phyloP scores from a whole-genome alignment of 177 flowering plant species.

The Vitis hybrid region DNA sequence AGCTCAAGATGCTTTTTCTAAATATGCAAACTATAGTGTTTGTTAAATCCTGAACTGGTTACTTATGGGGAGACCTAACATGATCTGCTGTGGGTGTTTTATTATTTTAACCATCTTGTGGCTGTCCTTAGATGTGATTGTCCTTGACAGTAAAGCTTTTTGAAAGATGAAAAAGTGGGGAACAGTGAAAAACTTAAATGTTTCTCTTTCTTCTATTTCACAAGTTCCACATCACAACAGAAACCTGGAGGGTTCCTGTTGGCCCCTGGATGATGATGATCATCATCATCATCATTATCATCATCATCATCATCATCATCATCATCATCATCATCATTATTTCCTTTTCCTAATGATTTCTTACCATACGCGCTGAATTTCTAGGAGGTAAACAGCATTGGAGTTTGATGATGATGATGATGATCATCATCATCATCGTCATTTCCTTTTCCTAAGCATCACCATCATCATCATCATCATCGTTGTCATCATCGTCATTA shows the following conservation, averaged over 20 bases:
- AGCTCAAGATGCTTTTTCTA: not conserved
- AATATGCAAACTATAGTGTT: not conserved
- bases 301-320: not conserved
- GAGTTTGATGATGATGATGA: constrained; percentile 50
- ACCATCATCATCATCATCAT: too few species aligned
- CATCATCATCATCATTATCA: rapidly evolving
- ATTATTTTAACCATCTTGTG: too few species aligned
- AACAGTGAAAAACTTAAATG: too few species aligned
- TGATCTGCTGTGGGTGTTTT: too few species aligned
- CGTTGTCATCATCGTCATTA: not conserved
- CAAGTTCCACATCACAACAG: too few species aligned
- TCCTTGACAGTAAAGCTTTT: too few species aligned
- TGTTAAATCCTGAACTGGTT: not conserved
- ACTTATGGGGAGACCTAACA: too few species aligned
- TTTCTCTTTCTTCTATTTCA: too few species aligned
- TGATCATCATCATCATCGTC: not conserved
- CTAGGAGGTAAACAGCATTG: constrained; percentile 84
- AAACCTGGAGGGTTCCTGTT: not conserved
- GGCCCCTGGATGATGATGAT: not conserved
- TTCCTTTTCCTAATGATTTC: constrained; percentile 4
- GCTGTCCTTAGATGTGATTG: too few species aligned
- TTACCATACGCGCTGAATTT: constrained; percentile 14
- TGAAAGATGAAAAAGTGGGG: too few species aligned
- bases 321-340: not conserved
- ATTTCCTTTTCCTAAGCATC: not conserved